A percentile compares a stretch with the other conserved stretches of the same genome.
These are phyloP conservation scores for Ophiocordyceps robertsii DNA, from an alignment of 2,329 filamentous ascomycete genomes.

Conservation along the genomic window DNA sequence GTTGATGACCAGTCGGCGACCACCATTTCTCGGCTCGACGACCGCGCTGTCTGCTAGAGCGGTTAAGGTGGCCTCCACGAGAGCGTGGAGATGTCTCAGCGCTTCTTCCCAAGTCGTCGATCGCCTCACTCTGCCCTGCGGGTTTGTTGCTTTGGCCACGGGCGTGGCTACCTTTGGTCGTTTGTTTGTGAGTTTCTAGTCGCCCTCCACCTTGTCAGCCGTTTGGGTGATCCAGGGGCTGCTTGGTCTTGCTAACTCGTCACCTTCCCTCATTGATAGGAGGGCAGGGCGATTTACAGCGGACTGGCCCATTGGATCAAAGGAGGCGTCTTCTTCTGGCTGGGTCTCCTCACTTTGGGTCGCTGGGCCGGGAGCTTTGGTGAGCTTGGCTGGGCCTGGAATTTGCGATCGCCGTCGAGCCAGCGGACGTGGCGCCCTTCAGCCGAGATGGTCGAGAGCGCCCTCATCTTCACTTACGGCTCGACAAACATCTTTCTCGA, in stretches of 20 bases:
- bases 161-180: slow-evolving; percentile 69
- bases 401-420: slow-evolving; percentile 50
- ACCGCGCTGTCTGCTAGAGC: slow-evolving; percentile 13
- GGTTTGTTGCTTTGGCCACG: slow-evolving; percentile 57
- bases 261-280: slow-evolving; percentile 27
- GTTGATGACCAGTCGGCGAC: slow-evolving; percentile 24
- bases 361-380: slow-evolving; percentile 85
- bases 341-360: slow-evolving; percentile 74
- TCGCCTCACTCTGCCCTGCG: slow-evolving; percentile 63
- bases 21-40: not conserved
- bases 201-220: not conserved
- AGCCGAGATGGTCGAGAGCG: slow-evolving; percentile 81
- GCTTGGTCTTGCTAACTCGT: not conserved
- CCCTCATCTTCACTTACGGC: slow-evolving; percentile 83
- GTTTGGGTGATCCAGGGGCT: not conserved
- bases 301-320: slow-evolving; percentile 91
- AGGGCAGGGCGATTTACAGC: slow-evolving; percentile 58
- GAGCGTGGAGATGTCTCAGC: slow-evolving; percentile 43
- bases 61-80: slow-evolving; percentile 39
- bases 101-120: slow-evolving; percentile 57
- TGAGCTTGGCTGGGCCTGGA: slow-evolving; percentile 93
- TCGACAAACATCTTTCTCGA: slow-evolving; percentile 85
- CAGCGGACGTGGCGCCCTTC: slow-evolving; percentile 58
- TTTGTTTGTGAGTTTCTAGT: slow-evolving; percentile 55
- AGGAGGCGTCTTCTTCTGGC: slow-evolving; percentile 89